These are phyloP conservation scores for Cadophora sp. DNA, from an alignment of 2,329 filamentous ascomycete species.

Conservation along the genomic window DNA sequence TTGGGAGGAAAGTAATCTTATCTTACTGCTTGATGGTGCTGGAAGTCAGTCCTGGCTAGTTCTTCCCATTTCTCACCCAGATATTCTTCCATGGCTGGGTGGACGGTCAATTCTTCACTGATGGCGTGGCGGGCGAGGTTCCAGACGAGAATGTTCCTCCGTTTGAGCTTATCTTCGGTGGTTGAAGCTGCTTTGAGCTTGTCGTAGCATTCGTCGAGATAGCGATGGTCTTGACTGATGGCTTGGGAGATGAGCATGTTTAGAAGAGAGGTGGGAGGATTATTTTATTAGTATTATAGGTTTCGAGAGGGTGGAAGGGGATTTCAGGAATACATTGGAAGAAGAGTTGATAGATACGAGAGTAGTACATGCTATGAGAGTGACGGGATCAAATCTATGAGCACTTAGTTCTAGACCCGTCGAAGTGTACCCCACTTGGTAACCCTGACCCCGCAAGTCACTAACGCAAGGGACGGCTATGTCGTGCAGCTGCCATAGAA, in stretches of 20 bases:
- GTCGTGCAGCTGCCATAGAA: neutral
- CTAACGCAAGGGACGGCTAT: constrained; percentile 2
- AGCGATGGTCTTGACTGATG: constrained; percentile 49
- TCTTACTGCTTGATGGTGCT: constrained; percentile 51
- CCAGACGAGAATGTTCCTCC: constrained; percentile 56
- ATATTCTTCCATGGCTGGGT: constrained; percentile 59
- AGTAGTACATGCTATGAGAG: neutral
- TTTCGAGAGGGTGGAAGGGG: neutral
- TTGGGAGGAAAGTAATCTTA: no score
- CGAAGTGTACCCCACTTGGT: neutral
- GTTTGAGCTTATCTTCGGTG: constrained; percentile 49
- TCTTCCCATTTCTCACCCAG: constrained; percentile 51
- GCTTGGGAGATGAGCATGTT: constrained; percentile 38
- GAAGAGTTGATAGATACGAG: neutral
- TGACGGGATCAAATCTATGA: neutral
- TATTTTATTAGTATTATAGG: neutral
- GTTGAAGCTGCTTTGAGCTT: constrained; percentile 49
- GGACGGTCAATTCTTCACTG: constrained; percentile 58
- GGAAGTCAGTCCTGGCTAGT: constrained; percentile 55
- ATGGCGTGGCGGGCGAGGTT: constrained; percentile 56
- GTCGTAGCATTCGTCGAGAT: constrained; percentile 50
- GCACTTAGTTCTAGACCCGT: neutral
- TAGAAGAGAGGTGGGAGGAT: neutral
- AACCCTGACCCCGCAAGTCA: neutral
- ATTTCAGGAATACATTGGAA: no score